phyloP scores from a whole-genome alignment of 2,329 filamentous ascomycete species.

The Pseudopithomyces chartarum region DNA sequence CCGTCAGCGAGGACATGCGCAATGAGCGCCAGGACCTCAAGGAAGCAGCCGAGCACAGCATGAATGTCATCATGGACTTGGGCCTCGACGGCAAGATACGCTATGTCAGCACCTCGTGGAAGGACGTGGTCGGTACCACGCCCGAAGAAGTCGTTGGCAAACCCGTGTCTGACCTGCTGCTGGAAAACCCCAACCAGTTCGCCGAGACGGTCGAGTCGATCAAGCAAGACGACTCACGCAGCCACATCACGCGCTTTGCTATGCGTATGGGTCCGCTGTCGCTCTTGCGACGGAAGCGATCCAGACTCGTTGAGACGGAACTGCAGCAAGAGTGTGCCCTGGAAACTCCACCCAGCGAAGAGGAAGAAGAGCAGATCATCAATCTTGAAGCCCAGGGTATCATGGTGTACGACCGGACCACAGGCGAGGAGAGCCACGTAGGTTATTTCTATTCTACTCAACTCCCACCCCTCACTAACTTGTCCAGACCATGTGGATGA shows the following conservation, averaged over 20 bases:
- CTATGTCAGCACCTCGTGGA: slow-evolving; percentile 97
- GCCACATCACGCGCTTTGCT: slow-evolving; percentile 68
- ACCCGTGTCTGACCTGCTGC: slow-evolving; percentile 78
- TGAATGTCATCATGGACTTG: slow-evolving; percentile 95
- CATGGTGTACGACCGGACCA: slow-evolving; percentile 91
- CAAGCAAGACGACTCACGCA: slow-evolving; percentile 85
- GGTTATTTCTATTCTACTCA: slow-evolving; percentile 45
- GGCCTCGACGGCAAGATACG: slow-evolving; percentile 87
- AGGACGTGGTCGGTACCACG: slow-evolving; percentile 83
- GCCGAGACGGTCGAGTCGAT: slow-evolving; percentile 83
- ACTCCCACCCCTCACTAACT: slow-evolving; percentile 23
- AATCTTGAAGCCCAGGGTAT: slow-evolving; percentile 96
- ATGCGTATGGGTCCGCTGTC: slow-evolving; percentile 44
- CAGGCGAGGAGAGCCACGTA: slow-evolving; percentile 89
- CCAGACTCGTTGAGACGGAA: slow-evolving; percentile 27
- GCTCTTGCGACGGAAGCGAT: slow-evolving; percentile 37
- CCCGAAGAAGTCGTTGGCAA: slow-evolving; percentile 75
- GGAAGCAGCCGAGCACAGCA: slow-evolving; percentile 92
- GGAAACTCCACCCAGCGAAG: slow-evolving; percentile 37
- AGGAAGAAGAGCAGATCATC: slow-evolving; percentile 60
- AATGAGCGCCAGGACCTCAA: slow-evolving; percentile 93
- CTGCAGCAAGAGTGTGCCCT: slow-evolving; percentile 31
- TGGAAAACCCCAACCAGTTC: slow-evolving; percentile 81
- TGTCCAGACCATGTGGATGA: slow-evolving; percentile 96
- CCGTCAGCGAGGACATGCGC: slow-evolving; percentile 86